These are phyloP conservation scores for Bimuria novae-zelandiae DNA, from an alignment of 2,329 filamentous ascomycete genomes.

Conservation along the genomic window DNA sequence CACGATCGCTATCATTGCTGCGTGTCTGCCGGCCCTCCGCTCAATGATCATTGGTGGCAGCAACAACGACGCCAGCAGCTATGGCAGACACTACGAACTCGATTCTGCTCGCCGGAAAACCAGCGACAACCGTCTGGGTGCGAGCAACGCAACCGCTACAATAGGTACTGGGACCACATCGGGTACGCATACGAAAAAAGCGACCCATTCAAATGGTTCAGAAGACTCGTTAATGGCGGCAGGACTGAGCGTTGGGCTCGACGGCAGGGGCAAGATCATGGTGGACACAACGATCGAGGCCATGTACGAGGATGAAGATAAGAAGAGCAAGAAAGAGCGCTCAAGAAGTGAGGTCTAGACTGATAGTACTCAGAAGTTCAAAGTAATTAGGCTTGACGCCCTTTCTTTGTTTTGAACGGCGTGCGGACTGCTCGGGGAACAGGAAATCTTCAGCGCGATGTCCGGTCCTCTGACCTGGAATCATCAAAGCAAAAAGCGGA, in stretches of 20 bases:
- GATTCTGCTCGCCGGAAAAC: slow-evolving; percentile 20
- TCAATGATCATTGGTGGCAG: slow-evolving; percentile 26
- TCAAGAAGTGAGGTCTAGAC: neutral
- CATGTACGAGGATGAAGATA: neutral
- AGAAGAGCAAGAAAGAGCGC: neutral
- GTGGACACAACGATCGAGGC: slow-evolving; percentile 22
- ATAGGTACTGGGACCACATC: neutral
- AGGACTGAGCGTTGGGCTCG: neutral
- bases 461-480: too few relatives aligned
- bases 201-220: slow-evolving; percentile 16
- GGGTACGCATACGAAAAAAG: neutral
- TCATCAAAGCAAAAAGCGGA: too few relatives aligned
- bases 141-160: neutral
- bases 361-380: too few relatives aligned
- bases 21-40: slow-evolving; percentile 42
- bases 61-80: slow-evolving; percentile 22
- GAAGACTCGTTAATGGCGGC: slow-evolving; percentile 21
- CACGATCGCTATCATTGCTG: slow-evolving; percentile 48
- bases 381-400: too few relatives aligned
- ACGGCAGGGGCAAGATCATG: slow-evolving; percentile 11
- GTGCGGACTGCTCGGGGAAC: too few relatives aligned
- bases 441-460: too few relatives aligned
- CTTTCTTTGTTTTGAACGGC: too few relatives aligned
- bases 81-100: slow-evolving; percentile 31
- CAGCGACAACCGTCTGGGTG: slow-evolving; percentile 11